Percentiles rank a stretch among this genome's conserved stretches.
These are phyloP conservation scores for Acorus gramineus DNA, from an alignment of 106 monocot genomes.

Conservation along the genomic window DNA sequence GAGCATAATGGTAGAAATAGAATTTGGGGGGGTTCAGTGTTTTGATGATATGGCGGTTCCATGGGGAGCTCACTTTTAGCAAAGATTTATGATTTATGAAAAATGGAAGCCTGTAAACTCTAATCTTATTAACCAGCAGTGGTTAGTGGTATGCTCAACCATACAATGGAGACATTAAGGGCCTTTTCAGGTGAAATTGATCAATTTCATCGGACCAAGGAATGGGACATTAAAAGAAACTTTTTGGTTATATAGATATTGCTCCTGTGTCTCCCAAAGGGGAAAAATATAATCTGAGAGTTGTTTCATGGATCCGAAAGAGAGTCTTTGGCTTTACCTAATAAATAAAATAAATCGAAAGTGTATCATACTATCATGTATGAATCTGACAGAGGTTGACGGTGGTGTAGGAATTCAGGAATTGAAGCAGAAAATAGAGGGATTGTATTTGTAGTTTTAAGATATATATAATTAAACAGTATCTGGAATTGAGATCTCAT, in stretches of 20 bases:
- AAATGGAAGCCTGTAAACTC: too few relatives aligned
- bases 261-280: conserved; percentile 6
- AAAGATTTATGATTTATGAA: too few relatives aligned
- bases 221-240: conserved; percentile 5
- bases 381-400: conserved; percentile 4
- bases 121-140: too few relatives aligned
- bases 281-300: conserved; percentile 12
- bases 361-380: conserved; percentile 6
- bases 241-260: not conserved
- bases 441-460: not conserved
- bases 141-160: too few relatives aligned
- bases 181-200: too few relatives aligned
- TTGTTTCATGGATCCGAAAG: conserved; percentile 8
- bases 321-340: conserved; percentile 3
- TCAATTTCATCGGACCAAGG: not conserved
- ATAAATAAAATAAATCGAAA: conserved; percentile 2
- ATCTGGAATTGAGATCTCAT: too few relatives aligned
- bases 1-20: too few relatives aligned
- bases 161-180: too few relatives aligned
- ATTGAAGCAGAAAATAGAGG: not conserved
- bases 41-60: too few relatives aligned
- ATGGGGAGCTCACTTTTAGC: too few relatives aligned
- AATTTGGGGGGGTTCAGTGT: too few relatives aligned
- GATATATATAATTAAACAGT: too few relatives aligned
- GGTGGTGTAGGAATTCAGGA: conserved; percentile 6